These are phyloP conservation scores for Dictyostelium purpureum DNA, from an alignment of 78 protist genomes.

Conservation along the genomic window DNA sequence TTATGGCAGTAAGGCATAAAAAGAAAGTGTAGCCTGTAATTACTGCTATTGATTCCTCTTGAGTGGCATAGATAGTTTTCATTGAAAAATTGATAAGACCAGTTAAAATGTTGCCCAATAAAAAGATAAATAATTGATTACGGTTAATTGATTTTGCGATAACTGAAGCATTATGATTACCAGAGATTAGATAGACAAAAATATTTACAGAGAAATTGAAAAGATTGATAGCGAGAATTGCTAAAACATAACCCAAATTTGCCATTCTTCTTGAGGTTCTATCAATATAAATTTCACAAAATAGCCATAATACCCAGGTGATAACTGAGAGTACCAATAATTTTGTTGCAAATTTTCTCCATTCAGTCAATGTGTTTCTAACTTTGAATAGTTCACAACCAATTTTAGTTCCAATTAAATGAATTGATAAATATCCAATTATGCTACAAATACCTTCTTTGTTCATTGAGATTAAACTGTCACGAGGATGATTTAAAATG, in stretches of 20 bases:
- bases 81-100: constrained; percentile 83
- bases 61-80: constrained; percentile 37
- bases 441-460: constrained; percentile 89
- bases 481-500: constrained; percentile 64
- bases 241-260: constrained; percentile 54
- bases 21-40: constrained; percentile 16
- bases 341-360: constrained; percentile 35
- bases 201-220: constrained; percentile 45
- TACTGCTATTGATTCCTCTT: constrained; percentile 25
- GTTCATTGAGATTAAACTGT: constrained; percentile 71
- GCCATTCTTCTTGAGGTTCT: constrained; percentile 61
- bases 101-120: constrained; percentile 83
- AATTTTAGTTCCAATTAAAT: constrained; percentile 49
- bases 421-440: constrained; percentile 82
- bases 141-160: constrained; percentile 46
- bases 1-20: neutral
- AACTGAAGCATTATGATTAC: constrained; percentile 29
- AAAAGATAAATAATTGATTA: constrained; percentile 74
- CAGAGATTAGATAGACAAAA: constrained; percentile 2
- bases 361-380: neutral
- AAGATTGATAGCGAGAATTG: constrained; percentile 42
- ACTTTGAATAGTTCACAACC: constrained; percentile 16
- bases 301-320: neutral
- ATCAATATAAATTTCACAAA: neutral
- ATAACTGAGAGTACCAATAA: neutral